These are phyloP conservation scores for Thalassiosira livingstoniorum DNA, from an alignment of 352 stramenopile species.

Conservation along the genomic window DNA sequence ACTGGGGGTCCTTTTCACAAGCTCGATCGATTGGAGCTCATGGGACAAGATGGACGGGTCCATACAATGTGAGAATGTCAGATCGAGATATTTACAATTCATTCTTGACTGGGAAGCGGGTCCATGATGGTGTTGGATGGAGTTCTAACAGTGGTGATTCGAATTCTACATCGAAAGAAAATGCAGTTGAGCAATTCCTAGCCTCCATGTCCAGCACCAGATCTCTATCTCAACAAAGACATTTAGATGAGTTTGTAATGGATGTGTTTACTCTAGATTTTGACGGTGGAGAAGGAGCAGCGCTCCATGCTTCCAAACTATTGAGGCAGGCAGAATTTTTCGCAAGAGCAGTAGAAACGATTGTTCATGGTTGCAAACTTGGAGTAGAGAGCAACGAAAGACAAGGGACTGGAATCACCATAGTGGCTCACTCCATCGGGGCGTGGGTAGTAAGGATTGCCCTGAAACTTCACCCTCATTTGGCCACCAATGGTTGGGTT, in stretches of 20 bases:
- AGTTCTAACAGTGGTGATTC: slow-evolving; percentile 16
- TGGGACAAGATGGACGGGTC: slow-evolving; percentile 71
- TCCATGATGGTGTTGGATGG: slow-evolving; percentile 31
- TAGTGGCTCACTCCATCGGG: slow-evolving; percentile 81
- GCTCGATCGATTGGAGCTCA: slow-evolving; percentile 76
- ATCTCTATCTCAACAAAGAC: not conserved
- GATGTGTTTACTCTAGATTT: slow-evolving; percentile 82
- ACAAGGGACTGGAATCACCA: slow-evolving; percentile 38
- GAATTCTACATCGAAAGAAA: not conserved
- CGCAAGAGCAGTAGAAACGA: slow-evolving; percentile 48
- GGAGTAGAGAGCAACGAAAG: not conserved
- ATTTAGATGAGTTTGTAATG: slow-evolving; percentile 74
- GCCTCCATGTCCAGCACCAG: too few species aligned
- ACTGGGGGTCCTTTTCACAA: slow-evolving; percentile 79
- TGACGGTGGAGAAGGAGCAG: slow-evolving; percentile 65
- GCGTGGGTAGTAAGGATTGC: slow-evolving; percentile 62
- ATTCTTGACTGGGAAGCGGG: slow-evolving; percentile 25
- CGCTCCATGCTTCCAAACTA: slow-evolving; percentile 73
- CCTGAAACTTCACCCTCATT: slow-evolving; percentile 53
- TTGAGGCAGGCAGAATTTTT: slow-evolving; percentile 73
- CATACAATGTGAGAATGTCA: slow-evolving; percentile 2
- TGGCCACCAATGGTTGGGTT: slow-evolving; percentile 40
- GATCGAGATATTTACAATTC: slow-evolving; percentile 52
- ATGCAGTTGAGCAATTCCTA: slow-evolving; percentile 24
- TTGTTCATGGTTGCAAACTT: slow-evolving; percentile 45